These are phyloP conservation scores for Penicillium chermesinum DNA, from an alignment of 495 filamentous ascomycete genomes.

Conservation along the genomic window DNA sequence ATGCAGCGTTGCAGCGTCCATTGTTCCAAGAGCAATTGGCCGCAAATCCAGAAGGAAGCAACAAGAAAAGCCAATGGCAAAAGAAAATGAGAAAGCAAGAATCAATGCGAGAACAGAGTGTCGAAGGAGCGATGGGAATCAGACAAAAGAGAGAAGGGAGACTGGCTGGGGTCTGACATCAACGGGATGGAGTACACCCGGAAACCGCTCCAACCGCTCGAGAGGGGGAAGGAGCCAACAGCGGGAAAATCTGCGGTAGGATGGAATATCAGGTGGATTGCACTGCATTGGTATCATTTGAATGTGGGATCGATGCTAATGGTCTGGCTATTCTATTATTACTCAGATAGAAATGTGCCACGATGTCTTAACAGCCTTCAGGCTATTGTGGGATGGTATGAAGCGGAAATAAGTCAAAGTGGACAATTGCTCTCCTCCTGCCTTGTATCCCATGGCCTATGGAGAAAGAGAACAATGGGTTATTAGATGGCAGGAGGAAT, in stretches of 20 bases:
- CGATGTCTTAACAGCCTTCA: constrained; percentile 40
- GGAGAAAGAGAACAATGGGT: constrained; percentile 44
- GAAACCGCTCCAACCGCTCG: background rate
- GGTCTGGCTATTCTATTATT: constrained; percentile 2
- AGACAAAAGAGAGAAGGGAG: background rate
- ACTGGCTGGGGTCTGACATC: no score
- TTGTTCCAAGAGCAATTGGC: constrained; percentile 14
- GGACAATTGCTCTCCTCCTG: constrained; percentile 56
- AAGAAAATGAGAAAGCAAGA: constrained; percentile 4
- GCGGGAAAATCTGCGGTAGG: background rate
- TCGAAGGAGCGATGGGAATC: constrained; percentile 15
- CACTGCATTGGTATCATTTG: background rate
- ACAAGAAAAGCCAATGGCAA: constrained; percentile 21
- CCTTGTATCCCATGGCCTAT: constrained; percentile 67
- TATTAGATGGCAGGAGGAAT: constrained; percentile 71
- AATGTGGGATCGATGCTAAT: background rate
- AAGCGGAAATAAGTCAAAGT: constrained; percentile 47
- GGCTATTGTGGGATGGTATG: constrained; percentile 40
- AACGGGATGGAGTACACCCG: background rate
- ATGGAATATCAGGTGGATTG: background rate
- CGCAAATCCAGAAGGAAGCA: constrained; percentile 20
- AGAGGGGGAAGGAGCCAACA: background rate
- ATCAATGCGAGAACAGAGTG: background rate
- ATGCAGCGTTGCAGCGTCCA: constrained; percentile 56
- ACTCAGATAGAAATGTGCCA: constrained; percentile 27